phyloP scores from a whole-genome alignment of 257 asterid species.

The Orobanche coerulescens region DNA sequence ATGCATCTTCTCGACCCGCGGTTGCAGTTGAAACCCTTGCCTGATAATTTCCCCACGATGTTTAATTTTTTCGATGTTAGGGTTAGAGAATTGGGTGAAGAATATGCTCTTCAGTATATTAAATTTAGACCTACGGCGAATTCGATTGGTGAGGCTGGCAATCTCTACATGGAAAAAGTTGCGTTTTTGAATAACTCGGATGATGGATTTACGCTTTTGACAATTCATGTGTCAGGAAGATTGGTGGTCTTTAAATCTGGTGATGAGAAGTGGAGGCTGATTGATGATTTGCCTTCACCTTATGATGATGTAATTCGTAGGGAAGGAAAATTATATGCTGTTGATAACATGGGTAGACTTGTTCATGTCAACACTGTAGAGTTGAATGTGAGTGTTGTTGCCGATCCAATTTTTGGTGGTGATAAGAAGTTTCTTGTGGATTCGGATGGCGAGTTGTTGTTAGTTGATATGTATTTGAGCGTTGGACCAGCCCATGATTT shows the following conservation, averaged over 20 bases:
- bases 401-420: constrained; percentile 51
- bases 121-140: constrained; percentile 61
- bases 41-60: constrained; percentile 43
- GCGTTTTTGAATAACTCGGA: constrained; percentile 35
- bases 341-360: constrained; percentile 51
- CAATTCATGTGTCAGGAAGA: constrained; percentile 66
- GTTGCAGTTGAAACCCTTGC: constrained; percentile 43
- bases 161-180: constrained; percentile 74
- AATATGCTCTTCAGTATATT: constrained; percentile 65
- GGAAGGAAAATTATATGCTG: constrained; percentile 52
- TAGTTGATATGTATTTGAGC: constrained; percentile 64
- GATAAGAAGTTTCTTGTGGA: constrained; percentile 79
- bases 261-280: constrained; percentile 55
- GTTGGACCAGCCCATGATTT: constrained; percentile 54
- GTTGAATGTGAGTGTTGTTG: constrained; percentile 36
- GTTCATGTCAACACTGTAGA: constrained; percentile 40
- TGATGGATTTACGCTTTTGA: constrained; percentile 46
- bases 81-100: constrained; percentile 51
- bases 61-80: constrained; percentile 37
- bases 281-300: constrained; percentile 48
- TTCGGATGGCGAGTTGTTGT: constrained; percentile 50
- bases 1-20: constrained; percentile 54
- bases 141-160: constrained; percentile 67
- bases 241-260: constrained; percentile 68
- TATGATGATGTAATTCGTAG: constrained; percentile 69